Conservation (phyloP, 441 rosid genomes). For the Syzygium syzygioides region DNA sequence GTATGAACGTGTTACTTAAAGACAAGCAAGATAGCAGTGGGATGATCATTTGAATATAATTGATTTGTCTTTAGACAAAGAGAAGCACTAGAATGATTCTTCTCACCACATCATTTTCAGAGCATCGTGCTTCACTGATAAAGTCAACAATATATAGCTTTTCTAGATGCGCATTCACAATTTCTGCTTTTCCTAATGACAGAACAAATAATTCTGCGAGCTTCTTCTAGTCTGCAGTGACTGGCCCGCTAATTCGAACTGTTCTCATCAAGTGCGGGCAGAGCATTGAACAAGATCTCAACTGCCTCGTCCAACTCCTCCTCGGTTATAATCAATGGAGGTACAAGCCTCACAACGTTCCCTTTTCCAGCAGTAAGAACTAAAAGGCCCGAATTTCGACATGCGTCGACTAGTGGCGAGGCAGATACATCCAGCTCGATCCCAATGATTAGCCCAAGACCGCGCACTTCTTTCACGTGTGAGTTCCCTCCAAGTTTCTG, state of each 20-base stretch:
- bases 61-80: not conserved
- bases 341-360: constrained; percentile 73
- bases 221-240: not conserved
- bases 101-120: not conserved
- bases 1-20: not conserved
- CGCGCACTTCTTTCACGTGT: constrained; percentile 82
- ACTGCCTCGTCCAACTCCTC: constrained; percentile 59
- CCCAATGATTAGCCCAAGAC: constrained; percentile 70
- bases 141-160: not conserved
- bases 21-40: not conserved
- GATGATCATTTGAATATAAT: not conserved
- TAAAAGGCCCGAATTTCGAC: constrained; percentile 67
- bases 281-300: constrained; percentile 34
- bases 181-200: not conserved
- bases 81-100: not conserved
- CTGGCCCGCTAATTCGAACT: constrained; percentile 3
- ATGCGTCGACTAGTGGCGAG: constrained; percentile 62
- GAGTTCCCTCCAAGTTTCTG: constrained; percentile 53
- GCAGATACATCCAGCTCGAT: constrained; percentile 68
- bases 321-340: constrained; percentile 69
- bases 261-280: constrained; percentile 34
- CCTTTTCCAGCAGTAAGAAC: constrained; percentile 86
- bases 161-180: not conserved
- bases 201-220: not conserved
- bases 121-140: not conserved